These are phyloP conservation scores for Blastobotrys illinoisensis DNA, from an alignment of 1,139 yeast species.

Conservation along the genomic window DNA sequence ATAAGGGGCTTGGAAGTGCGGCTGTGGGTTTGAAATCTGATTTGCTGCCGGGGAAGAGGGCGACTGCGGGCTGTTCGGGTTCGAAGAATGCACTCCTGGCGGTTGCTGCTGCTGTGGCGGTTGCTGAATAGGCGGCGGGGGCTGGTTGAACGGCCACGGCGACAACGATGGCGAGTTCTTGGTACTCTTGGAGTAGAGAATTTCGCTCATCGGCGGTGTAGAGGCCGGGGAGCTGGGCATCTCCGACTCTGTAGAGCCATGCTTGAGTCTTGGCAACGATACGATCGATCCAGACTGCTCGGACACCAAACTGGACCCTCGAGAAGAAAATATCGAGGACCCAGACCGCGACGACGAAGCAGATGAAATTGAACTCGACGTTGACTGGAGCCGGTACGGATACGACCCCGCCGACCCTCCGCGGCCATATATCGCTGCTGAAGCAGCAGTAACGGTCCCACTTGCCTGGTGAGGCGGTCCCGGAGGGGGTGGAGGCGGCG, in stretches of 20 bases:
- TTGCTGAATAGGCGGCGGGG: conserved; percentile 6
- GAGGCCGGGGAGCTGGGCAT: conserved; percentile 2
- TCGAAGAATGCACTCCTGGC: conserved; percentile 3
- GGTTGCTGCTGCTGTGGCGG: conserved; percentile 6
- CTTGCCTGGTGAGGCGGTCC: not conserved
- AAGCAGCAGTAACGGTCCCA: not conserved
- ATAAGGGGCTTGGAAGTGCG: conserved; percentile 1
- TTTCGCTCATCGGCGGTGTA: conserved; percentile 3
- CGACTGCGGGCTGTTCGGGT: not conserved
- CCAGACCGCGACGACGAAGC: not conserved
- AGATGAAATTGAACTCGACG: not conserved
- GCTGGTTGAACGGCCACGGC: conserved; percentile 4
- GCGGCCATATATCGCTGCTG: not conserved
- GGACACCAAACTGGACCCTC: not conserved
- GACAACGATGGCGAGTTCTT: not conserved
- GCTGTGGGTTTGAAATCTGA: not conserved
- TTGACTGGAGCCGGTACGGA: not conserved
- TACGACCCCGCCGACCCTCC: not conserved
- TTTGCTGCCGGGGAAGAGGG: not conserved
- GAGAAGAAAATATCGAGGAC: not conserved
- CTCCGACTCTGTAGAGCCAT: not conserved
- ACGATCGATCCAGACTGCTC: not conserved
- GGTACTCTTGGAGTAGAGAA: not conserved
- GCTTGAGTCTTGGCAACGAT: not conserved
- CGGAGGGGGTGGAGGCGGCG: not conserved